phyloP scores from a whole-genome alignment of 83 land plant genomes.

The Picea mariana region DNA sequence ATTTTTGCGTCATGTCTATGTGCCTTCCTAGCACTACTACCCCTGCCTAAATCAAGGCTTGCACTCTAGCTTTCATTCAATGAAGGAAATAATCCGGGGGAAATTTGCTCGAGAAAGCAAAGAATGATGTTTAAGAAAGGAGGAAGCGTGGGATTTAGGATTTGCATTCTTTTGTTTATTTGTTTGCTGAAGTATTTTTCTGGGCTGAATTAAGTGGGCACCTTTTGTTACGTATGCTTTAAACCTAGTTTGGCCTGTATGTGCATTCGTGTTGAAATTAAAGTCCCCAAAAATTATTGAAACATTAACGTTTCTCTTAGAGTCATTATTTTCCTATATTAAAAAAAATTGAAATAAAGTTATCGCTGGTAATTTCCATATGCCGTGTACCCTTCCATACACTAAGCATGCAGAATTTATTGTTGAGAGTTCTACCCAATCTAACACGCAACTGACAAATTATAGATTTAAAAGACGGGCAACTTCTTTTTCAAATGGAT shows the following conservation, averaged over 20 bases:
- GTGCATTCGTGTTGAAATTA: not conserved
- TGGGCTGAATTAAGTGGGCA: not conserved
- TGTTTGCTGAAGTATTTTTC: not conserved
- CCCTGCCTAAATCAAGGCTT: not conserved
- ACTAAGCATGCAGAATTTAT: too few relatives aligned
- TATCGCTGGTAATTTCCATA: too few relatives aligned
- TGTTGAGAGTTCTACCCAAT: too few relatives aligned
- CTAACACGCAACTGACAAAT: too few relatives aligned
- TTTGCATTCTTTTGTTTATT: slow-evolving; percentile 1
- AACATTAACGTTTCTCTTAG: not conserved
- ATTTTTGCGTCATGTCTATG: too few relatives aligned
- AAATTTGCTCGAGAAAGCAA: not conserved
- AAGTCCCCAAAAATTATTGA: not conserved
- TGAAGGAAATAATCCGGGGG: not conserved
- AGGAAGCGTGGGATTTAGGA: not conserved
- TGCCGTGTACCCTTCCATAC: too few relatives aligned
- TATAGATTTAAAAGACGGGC: too few relatives aligned
- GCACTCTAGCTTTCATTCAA: not conserved
- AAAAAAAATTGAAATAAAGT: too few relatives aligned
- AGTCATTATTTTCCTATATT: too few relatives aligned
- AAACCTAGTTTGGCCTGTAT: not conserved
- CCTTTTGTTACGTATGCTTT: not conserved
- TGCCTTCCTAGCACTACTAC: too few relatives aligned
- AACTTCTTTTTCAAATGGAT: not conserved
- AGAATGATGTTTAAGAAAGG: not conserved